These are phyloP conservation scores for Globisporangium ultimum DNA, from an alignment of 352 stramenopile species.

Conservation along the genomic window DNA sequence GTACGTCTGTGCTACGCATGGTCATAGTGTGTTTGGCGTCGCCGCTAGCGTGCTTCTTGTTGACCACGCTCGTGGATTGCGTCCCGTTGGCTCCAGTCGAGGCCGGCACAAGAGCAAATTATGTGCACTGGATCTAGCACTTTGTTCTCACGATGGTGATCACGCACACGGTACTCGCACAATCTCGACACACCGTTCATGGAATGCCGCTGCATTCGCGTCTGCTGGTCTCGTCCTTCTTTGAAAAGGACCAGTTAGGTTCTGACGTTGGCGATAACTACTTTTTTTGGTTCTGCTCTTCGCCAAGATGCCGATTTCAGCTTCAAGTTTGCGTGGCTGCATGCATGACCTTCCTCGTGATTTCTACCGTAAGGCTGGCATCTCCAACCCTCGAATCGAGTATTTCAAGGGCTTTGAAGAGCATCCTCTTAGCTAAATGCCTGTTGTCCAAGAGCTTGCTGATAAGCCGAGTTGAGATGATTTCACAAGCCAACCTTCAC, in stretches of 20 bases:
- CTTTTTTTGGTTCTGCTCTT: slow-evolving; percentile 2
- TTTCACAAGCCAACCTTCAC: too few relatives aligned
- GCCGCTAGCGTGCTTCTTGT: slow-evolving; percentile 6
- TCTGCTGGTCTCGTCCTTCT: slow-evolving; percentile 15
- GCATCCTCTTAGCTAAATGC: too few relatives aligned
- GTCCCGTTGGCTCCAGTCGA: slow-evolving; percentile 3
- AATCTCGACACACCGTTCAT: not conserved
- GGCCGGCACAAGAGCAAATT: slow-evolving; percentile 2
- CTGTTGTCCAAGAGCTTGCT: too few relatives aligned
- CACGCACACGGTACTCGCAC: not conserved
- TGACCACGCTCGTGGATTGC: slow-evolving; percentile 8
- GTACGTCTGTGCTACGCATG: not conserved
- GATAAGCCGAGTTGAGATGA: too few relatives aligned
- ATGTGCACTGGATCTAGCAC: slow-evolving; percentile 9
- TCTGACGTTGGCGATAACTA: slow-evolving; percentile 9
- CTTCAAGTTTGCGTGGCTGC: slow-evolving; percentile 22
- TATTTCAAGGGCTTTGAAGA: too few relatives aligned
- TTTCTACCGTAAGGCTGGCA: too few relatives aligned
- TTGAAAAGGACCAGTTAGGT: slow-evolving; percentile 12
- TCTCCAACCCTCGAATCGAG: too few relatives aligned
- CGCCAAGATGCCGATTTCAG: slow-evolving; percentile 19
- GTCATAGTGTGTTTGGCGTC: slow-evolving; percentile 8
- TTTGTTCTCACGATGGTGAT: not conserved
- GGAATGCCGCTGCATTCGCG: not conserved
- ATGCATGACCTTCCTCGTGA: too few relatives aligned